Evolutionary conservation across 1,139 yeast species (phyloP).

Genomic region (Yarrowia galli): DNA sequence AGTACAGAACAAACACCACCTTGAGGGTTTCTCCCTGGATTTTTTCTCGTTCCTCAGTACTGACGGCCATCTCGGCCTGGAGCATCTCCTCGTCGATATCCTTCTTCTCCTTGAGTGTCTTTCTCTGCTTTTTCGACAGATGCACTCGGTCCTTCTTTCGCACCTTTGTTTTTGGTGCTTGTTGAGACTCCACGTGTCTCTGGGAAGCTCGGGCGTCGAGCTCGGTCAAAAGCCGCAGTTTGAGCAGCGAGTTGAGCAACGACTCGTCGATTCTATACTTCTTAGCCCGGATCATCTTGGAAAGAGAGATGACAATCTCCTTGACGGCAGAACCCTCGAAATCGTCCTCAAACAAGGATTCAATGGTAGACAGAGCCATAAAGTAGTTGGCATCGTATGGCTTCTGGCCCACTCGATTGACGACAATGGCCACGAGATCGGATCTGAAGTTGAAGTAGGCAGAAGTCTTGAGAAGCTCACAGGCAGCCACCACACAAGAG

Average conservation of each 20-base stretch:
- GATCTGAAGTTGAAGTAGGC: conserved; percentile 81
- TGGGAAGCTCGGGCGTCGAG: conserved; percentile 66
- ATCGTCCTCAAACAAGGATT: conserved; percentile 68
- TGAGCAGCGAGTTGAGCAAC: conserved; percentile 74
- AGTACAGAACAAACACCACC: conserved; percentile 70
- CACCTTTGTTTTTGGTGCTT: conserved; percentile 58
- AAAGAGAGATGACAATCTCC: conserved; percentile 70
- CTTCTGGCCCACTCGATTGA: conserved; percentile 55
- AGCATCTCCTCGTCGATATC: conserved; percentile 88
- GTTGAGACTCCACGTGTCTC: conserved; percentile 57
- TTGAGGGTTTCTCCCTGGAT: conserved; percentile 86
- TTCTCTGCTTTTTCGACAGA: conserved; percentile 84
- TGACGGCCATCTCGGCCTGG: conserved; percentile 84
- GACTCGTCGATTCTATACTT: conserved; percentile 84
- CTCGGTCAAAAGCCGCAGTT: conserved; percentile 77
- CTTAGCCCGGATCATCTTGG: conserved; percentile 75
- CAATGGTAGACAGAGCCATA: conserved; percentile 70
- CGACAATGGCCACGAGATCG: conserved; percentile 71
- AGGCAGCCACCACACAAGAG: conserved; percentile 75
- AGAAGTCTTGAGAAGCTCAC: conserved; percentile 72
- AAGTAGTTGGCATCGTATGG: conserved; percentile 57
- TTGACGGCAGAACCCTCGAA: conserved; percentile 81
- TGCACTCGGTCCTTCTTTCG: conserved; percentile 90
- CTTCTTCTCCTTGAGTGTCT: conserved; percentile 83
- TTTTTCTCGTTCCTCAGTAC: conserved; percentile 84